A percentile compares a stretch with the other conserved stretches of the same genome.
Conservation (phyloP, 805 yeast species). For the Schwanniomyces polymorphus region DNA sequence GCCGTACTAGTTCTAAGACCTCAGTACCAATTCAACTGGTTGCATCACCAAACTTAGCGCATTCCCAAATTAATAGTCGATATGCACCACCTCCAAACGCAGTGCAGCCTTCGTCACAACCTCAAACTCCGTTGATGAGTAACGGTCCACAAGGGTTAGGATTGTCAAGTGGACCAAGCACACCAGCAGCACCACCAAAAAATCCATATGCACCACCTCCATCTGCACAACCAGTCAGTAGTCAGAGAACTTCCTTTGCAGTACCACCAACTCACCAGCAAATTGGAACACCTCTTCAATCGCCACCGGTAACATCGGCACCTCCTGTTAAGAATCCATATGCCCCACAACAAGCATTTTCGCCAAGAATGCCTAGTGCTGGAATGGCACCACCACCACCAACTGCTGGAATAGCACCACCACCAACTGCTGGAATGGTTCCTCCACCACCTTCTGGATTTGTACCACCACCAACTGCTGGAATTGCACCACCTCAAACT, state of each 20-base stretch:
- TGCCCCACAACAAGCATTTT: conserved; percentile 17
- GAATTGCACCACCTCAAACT: conserved; percentile 21
- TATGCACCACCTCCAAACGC: conserved; percentile 30
- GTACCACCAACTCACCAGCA: background rate
- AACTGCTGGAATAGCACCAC: conserved; percentile 28
- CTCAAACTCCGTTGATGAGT: conserved; percentile 28
- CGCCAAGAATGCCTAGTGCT: background rate
- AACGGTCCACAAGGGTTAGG: conserved; percentile 1
- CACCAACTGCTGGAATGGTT: conserved; percentile 4
- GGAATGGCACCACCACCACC: background rate
- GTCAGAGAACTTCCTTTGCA: conserved; percentile 6
- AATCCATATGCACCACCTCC: conserved; percentile 27
- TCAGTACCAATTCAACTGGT: conserved; percentile 10
- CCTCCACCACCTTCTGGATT: background rate
- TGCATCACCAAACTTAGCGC: conserved; percentile 17
- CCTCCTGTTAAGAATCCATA: conserved; percentile 22
- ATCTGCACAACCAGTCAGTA: background rate
- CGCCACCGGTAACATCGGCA: background rate
- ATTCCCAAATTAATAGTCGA: conserved; percentile 24
- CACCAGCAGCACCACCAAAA: conserved; percentile 33
- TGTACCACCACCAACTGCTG: conserved; percentile 15
- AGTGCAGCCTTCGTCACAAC: conserved; percentile 9
- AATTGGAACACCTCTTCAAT: conserved; percentile 3
- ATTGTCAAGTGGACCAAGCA: background rate
- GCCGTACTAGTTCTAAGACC: conserved; percentile 23